Conservation (phyloP, 1,284 basidiomycete species). For the Cutaneotrichosporon dermatis region DNA sequence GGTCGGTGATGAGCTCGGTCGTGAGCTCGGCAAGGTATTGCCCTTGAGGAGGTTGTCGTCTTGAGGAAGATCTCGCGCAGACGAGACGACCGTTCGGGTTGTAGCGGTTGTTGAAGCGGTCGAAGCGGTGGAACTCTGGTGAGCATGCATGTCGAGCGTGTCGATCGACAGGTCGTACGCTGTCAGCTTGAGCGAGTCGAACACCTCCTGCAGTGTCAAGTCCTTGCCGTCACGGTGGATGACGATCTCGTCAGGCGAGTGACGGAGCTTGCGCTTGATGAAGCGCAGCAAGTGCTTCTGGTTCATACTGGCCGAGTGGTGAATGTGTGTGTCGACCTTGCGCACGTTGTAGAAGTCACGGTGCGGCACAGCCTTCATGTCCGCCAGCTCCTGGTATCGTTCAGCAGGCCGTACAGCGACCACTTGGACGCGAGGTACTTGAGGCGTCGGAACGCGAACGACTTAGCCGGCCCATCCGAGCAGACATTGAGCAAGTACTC, state of each 20-base stretch:
- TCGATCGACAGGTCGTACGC: constrained; percentile 99
- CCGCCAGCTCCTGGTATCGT: constrained; percentile 92
- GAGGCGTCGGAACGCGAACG: constrained; percentile 86
- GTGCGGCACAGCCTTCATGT: constrained; percentile 77
- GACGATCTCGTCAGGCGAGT: constrained; percentile 69
- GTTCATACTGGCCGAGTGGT: constrained; percentile 98
- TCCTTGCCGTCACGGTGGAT: constrained; percentile 90
- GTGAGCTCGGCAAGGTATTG: constrained; percentile 82
- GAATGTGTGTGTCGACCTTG: constrained; percentile 98
- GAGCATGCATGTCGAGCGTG: constrained; percentile 98
- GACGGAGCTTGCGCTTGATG: constrained; percentile 85
- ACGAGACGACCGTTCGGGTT: constrained; percentile 75
- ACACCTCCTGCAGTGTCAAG: constrained; percentile 88
- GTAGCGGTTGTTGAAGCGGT: constrained; percentile 73
- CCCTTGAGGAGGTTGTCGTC: constrained; percentile 94
- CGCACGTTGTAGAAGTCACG: constrained; percentile 97
- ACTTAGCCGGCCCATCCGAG: constrained; percentile 90
- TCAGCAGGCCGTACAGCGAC: constrained; percentile 85
- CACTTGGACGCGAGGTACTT: constrained; percentile 93
- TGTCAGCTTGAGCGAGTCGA: constrained; percentile 87
- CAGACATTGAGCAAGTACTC: constrained; percentile 83
- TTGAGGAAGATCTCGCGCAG: constrained; percentile 97
- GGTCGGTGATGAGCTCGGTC: constrained; percentile 88
- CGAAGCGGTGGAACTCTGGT: constrained; percentile 92
- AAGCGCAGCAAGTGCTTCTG: constrained; percentile 99